Evolutionary conservation across 1,139 yeast genomes (phyloP).

Genomic region (Candida pseudoviswanathii): DNA sequence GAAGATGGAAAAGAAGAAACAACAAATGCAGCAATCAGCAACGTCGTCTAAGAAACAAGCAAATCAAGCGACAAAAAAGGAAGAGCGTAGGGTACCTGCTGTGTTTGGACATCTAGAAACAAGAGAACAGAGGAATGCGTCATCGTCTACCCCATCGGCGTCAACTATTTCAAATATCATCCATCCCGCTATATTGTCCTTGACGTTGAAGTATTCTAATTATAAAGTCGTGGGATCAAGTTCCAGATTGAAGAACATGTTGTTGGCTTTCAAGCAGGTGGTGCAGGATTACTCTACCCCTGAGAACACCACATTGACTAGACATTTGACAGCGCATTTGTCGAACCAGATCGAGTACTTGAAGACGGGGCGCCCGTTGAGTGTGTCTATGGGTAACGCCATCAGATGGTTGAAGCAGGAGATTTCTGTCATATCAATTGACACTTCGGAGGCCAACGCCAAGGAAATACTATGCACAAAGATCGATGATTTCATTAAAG

Average conservation of each 20-base stretch:
- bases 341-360: conserved; percentile 94
- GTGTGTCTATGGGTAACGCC: conserved; percentile 96
- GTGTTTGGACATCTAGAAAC: conserved; percentile 89
- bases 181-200: conserved; percentile 81
- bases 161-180: conserved; percentile 68
- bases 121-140: conserved; percentile 71
- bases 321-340: conserved; percentile 86
- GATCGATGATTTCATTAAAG: conserved; percentile 81
- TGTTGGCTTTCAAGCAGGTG: conserved; percentile 80
- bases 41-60: conserved; percentile 59
- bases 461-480: conserved; percentile 64
- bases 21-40: conserved; percentile 22
- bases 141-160: conserved; percentile 32
- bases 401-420: conserved; percentile 97
- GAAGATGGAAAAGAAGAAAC: conserved; percentile 43
- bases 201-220: conserved; percentile 80
- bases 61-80: conserved; percentile 53
- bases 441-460: conserved; percentile 71
- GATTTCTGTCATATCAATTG: conserved; percentile 76
- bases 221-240: conserved; percentile 90
- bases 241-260: conserved; percentile 82
- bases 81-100: conserved; percentile 53
- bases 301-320: conserved; percentile 76
- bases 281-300: conserved; percentile 86
- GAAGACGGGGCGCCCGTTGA: conserved; percentile 87